These are phyloP conservation scores for Nicotiana benthamiana DNA, from an alignment of 257 asterid species.

Conservation along the genomic window DNA sequence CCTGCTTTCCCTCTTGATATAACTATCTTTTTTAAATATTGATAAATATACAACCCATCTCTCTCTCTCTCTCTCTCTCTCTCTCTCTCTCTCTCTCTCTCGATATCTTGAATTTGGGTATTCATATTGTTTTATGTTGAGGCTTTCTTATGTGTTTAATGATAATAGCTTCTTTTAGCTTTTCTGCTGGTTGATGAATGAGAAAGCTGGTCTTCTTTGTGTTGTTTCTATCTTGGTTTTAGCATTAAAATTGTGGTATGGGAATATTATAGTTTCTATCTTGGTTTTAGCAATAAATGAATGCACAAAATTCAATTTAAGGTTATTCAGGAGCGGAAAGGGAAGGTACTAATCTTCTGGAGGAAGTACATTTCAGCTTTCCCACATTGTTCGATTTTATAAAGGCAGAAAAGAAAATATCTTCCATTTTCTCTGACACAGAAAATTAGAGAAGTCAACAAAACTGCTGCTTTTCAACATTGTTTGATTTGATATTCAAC, in stretches of 20 bases:
- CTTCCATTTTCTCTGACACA: not conserved
- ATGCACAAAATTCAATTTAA: not conserved
- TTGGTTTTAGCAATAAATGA: not conserved
- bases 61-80: no score
- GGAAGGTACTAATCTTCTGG: not conserved
- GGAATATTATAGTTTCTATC: not conserved
- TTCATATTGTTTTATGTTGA: not conserved
- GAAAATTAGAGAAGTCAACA: not conserved
- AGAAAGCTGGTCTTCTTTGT: not conserved
- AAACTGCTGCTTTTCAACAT: not conserved
- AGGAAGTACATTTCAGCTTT: not conserved
- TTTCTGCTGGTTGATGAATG: not conserved
- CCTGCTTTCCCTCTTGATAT: not conserved
- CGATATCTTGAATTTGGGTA: not conserved
- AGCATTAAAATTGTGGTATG: not conserved
- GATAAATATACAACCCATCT: not conserved
- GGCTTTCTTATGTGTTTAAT: not conserved
- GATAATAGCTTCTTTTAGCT: not conserved
- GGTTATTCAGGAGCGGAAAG: not conserved
- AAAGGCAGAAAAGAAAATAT: not conserved
- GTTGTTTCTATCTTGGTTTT: not conserved
- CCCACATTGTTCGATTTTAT: not conserved
- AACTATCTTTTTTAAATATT: not conserved
- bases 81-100: no score
- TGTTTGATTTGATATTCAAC: not conserved